These are phyloP conservation scores for Meyerozyma guilliermondii DNA, from an alignment of 1,139 yeast species.

Conservation along the genomic window DNA sequence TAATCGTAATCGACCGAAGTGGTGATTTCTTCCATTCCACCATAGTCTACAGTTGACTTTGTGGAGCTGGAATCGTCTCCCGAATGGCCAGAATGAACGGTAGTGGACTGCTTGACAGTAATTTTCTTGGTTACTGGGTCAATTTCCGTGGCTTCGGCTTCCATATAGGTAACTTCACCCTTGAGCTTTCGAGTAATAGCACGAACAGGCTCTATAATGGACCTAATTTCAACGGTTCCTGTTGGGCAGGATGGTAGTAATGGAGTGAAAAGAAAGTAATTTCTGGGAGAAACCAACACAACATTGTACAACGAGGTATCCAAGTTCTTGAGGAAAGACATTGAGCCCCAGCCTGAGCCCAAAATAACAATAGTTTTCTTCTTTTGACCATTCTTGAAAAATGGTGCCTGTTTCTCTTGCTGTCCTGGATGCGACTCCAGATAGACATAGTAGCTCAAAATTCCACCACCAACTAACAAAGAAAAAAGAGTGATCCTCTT, in stretches of 20 bases:
- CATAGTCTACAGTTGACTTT: slow-evolving; percentile 39
- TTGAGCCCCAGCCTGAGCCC: slow-evolving; percentile 95
- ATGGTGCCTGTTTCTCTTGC: slow-evolving; percentile 47
- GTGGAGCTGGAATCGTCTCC: slow-evolving; percentile 50
- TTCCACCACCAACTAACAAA: slow-evolving; percentile 36
- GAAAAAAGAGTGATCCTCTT: slow-evolving; percentile 24
- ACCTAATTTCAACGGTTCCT: slow-evolving; percentile 86
- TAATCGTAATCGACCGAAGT: slow-evolving; percentile 64
- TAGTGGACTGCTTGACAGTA: slow-evolving; percentile 52
- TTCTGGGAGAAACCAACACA: slow-evolving; percentile 86
- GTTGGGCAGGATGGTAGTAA: slow-evolving; percentile 91
- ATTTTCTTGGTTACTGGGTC: slow-evolving; percentile 64
- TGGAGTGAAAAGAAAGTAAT: slow-evolving; percentile 92
- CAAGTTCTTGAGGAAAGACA: slow-evolving; percentile 73
- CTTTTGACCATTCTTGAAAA: slow-evolving; percentile 61
- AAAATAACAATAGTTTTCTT: slow-evolving; percentile 85
- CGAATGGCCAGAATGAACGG: slow-evolving; percentile 48
- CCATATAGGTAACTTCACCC: slow-evolving; percentile 79
- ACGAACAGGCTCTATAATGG: slow-evolving; percentile 84
- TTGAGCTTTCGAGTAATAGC: slow-evolving; percentile 55
- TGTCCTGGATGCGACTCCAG: slow-evolving; percentile 56
- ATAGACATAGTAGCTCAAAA: slow-evolving; percentile 52
- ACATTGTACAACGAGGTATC: slow-evolving; percentile 87
- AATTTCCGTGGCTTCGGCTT: slow-evolving; percentile 84
- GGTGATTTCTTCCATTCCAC: slow-evolving; percentile 39